These are phyloP conservation scores for Starmera amethionina DNA, from an alignment of 805 yeast genomes.

Conservation along the genomic window DNA sequence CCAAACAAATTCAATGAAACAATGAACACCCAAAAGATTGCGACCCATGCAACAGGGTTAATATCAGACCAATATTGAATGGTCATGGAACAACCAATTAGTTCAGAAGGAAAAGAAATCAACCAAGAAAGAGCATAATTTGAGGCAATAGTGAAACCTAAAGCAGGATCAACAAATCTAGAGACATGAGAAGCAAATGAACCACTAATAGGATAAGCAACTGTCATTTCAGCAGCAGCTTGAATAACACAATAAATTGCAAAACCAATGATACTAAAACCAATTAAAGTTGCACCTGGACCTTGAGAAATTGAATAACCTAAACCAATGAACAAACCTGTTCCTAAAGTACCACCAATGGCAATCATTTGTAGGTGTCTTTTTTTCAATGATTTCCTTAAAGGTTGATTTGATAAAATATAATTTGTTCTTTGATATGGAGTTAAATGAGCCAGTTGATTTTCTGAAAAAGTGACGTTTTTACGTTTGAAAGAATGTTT, in stretches of 20 bases:
- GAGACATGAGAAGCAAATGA: constrained; percentile 41
- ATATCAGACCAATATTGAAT: constrained; percentile 41
- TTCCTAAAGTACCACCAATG: constrained; percentile 65
- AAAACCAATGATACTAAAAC: constrained; percentile 42
- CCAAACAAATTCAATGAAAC: constrained; percentile 40
- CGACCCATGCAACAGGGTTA: constrained; percentile 51
- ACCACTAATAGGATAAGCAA: constrained; percentile 43
- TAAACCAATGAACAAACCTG: constrained; percentile 59
- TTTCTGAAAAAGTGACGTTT: constrained; percentile 2
- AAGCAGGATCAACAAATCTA: constrained; percentile 44
- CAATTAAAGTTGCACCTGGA: constrained; percentile 60
- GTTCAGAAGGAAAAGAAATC: constrained; percentile 46
- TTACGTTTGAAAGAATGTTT: too few species aligned
- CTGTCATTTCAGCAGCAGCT: constrained; percentile 46
- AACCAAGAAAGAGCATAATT: constrained; percentile 49
- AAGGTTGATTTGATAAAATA: constrained; percentile 25
- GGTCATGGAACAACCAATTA: constrained; percentile 51
- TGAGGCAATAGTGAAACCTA: constrained; percentile 45
- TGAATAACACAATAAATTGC: constrained; percentile 54
- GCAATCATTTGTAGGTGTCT: constrained; percentile 62
- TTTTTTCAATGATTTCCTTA: constrained; percentile 40
- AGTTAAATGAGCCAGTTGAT: constrained; percentile 12
- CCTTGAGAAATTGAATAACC: constrained; percentile 48
- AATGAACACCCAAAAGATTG: constrained; percentile 40
- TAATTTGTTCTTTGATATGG: constrained; percentile 15